Base-by-base conservation (phyloP, 176 grass and related monocot genomes). In the Ensete ventricosum region DNA sequence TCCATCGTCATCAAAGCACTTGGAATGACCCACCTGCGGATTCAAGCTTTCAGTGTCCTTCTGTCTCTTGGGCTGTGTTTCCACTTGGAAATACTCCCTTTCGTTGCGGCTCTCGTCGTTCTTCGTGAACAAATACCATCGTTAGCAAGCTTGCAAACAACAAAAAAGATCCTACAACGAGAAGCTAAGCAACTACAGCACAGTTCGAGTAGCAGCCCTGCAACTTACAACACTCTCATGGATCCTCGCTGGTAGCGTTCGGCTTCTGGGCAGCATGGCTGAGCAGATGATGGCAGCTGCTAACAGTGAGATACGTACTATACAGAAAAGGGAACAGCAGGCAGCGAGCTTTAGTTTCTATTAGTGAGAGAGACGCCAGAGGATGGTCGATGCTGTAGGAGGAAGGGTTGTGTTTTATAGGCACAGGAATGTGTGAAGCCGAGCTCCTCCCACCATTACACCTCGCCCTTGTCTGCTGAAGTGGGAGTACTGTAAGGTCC, bases 211-310 rank as follows among this genome's bases (percentile, higher is more conserved):
- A 3, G 14, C 14, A 76, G 24, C 52, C 9, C 19, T 11, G 14
- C 1, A 69, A 76, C 77, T 83, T 81, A 91, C 88, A 14, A 73
- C 76, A 25, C 79, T 79, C 6, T 91, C 82, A 55, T 87, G 84
- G 20, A 91, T 84, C 79, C 88, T 87, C n/a, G 82, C 55, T 14
- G 88, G 88, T 55, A 91, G 84, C 0, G 88, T 91, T 68, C 88
- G 82, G 79, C 88, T 91, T 69, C 88, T 87, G 0, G 88, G 84
- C 65, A 91, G 71, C 88, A 91, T 90, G 50, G 49, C 25, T 8
- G 9, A 64, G 72, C 24, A 43, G 34, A 43, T 6, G 34, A 4
- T 0, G 6, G 34, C 34, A 43, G 34, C 6, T n/a, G n/a, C n/a
- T n/a, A 43, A 43, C 34, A 5, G 34, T 43, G 34, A 43, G 34